These are phyloP conservation scores for Wickerhamiella infanticola DNA, from an alignment of 1,139 yeast species.

Conservation along the genomic window DNA sequence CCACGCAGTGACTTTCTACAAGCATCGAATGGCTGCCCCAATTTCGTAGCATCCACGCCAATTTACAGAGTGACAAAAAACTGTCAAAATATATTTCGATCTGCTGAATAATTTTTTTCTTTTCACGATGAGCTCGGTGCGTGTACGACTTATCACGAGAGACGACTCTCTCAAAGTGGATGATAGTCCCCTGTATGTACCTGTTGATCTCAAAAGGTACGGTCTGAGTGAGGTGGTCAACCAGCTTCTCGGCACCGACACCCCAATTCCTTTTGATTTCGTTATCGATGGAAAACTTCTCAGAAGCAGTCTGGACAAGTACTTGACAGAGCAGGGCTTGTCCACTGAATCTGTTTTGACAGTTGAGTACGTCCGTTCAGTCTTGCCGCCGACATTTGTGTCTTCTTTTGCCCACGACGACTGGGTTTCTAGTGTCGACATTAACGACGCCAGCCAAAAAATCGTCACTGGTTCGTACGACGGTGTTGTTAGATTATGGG, in stretches of 20 bases:
- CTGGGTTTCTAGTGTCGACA: slow-evolving; percentile 77
- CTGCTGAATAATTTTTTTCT: neutral
- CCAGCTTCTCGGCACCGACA: slow-evolving; percentile 50
- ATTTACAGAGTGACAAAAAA: neutral
- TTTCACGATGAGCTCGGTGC: slow-evolving; percentile 9
- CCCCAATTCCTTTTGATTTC: slow-evolving; percentile 82
- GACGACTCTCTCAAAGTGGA: slow-evolving; percentile 66
- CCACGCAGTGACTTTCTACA: too few species aligned
- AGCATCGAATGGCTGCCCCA: neutral
- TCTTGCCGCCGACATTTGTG: slow-evolving; percentile 80
- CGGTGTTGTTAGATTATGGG: slow-evolving; percentile 84
- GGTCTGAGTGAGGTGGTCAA: slow-evolving; percentile 93
- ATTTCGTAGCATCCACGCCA: neutral
- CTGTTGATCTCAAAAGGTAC: slow-evolving; percentile 68
- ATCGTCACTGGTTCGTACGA: slow-evolving; percentile 87
- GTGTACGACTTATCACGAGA: slow-evolving; percentile 49
- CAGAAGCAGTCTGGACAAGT: slow-evolving; percentile 65
- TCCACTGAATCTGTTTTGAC: slow-evolving; percentile 69
- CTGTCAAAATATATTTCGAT: neutral
- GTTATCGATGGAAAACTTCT: slow-evolving; percentile 70
- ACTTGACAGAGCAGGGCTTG: slow-evolving; percentile 57
- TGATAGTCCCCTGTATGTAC: slow-evolving; percentile 79
- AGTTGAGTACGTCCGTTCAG: slow-evolving; percentile 81
- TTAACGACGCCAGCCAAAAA: slow-evolving; percentile 21
- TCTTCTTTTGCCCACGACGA: slow-evolving; percentile 87